phyloP scores from a whole-genome alignment of 2,329 filamentous ascomycete genomes.

The Cladophialophora exuberans region DNA sequence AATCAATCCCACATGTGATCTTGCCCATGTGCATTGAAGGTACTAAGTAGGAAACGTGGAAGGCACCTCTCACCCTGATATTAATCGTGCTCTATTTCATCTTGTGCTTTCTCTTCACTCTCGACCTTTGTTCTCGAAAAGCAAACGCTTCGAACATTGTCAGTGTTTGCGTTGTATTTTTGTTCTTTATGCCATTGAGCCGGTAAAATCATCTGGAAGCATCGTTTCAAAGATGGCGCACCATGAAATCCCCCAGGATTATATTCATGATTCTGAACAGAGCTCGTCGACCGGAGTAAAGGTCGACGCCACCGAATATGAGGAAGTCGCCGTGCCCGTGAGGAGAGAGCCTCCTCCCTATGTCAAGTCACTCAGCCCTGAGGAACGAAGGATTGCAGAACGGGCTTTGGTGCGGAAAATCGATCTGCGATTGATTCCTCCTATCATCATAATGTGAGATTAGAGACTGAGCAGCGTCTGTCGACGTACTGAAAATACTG shows the following conservation, averaged over 20 bases:
- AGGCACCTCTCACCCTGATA: slow-evolving; percentile 2
- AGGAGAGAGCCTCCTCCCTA: slow-evolving; percentile 17
- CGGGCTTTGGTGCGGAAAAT: slow-evolving; percentile 69
- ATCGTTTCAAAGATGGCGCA: too few species aligned
- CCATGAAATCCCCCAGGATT: slow-evolving; percentile 13
- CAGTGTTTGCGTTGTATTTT: too few species aligned
- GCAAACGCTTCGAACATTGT: too few species aligned
- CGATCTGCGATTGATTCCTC: slow-evolving; percentile 68
- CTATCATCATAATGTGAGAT: slow-evolving; percentile 74
- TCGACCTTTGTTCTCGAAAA: too few species aligned
- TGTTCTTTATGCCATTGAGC: too few species aligned
- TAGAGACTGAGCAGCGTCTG: too few species aligned
- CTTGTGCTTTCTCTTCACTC: too few species aligned
- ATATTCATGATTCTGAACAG: slow-evolving; percentile 11
- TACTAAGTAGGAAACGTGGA: neutral
- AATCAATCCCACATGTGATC: neutral
- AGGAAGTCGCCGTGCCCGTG: neutral
- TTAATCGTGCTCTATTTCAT: neutral
- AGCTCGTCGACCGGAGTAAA: slow-evolving; percentile 6
- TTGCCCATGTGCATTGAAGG: slow-evolving; percentile 1
- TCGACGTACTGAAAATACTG: neutral
- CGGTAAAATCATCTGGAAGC: too few species aligned
- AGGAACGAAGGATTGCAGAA: slow-evolving; percentile 59
- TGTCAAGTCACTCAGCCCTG: slow-evolving; percentile 41
- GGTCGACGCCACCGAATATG: slow-evolving; percentile 5